Evolutionary conservation across 495 filamentous ascomycete species (phyloP).

Genomic region (Neurospora sublineolata): DNA sequence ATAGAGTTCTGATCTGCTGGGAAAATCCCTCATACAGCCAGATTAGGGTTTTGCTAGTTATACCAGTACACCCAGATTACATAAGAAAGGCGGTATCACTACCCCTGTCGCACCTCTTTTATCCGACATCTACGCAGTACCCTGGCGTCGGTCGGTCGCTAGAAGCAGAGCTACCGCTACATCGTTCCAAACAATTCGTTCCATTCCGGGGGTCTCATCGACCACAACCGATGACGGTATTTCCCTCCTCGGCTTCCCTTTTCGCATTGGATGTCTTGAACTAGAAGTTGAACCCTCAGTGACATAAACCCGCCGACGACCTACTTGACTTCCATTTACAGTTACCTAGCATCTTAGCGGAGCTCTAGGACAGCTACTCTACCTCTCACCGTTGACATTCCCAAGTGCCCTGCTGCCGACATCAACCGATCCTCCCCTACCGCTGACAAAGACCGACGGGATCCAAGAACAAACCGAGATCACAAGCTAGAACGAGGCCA

Average conservation of each 20-base stretch:
- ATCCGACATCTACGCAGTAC: too few species aligned
- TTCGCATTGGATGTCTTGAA: neutral
- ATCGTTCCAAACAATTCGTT: neutral
- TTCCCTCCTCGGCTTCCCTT: neutral
- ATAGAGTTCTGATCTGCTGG: too few species aligned
- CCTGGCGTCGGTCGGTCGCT: neutral
- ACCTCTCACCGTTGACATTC: neutral
- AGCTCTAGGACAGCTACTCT: neutral
- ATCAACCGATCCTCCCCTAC: neutral
- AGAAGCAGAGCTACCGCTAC: neutral
- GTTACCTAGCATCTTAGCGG: neutral
- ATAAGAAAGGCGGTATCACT: too few species aligned
- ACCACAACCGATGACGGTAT: neutral
- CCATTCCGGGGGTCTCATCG: neutral
- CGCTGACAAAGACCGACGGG: neutral
- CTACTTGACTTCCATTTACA: neutral
- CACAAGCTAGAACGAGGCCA: neutral
- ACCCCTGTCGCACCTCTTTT: too few species aligned
- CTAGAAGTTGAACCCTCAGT: neutral
- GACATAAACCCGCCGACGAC: neutral
- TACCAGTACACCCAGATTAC: too few species aligned
- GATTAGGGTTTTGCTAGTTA: too few species aligned
- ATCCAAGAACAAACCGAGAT: neutral
- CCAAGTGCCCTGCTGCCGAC: neutral
- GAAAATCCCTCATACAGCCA: too few species aligned